Base-by-base conservation (phyloP, 345 rosid genomes). In the Eucalyptus victrix region DNA sequence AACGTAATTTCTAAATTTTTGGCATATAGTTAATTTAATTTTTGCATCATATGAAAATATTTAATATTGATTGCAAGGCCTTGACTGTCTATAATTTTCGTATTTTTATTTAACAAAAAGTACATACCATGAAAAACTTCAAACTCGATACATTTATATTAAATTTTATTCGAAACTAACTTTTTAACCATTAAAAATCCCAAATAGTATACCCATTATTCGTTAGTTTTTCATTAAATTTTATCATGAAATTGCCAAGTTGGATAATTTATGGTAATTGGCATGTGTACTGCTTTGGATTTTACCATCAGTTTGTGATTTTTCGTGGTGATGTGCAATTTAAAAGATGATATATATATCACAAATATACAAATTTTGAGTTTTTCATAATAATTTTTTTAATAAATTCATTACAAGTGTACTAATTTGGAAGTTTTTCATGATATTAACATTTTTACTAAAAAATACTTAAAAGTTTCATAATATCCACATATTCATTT, bases 141-240 rank as follows among this genome's bases (percentile, higher is more conserved):
- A 51, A 18, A 7, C n/a, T n/a, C 3, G 0, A 53, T 19, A 53
- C 2, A 21, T 21, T 0, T 21, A 8, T 53, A 8, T 0, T 8
- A 53, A 53, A 53, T 4, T 21, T 53, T 19, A 21, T 53, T 53
- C 2, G 1, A 53, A 53, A 53, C 26, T 53, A 53, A 53, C 5
- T 8, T 53, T 53, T 53, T 19, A 53, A 53, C 24, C 4, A 53
- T 0, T 0, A 19, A 19, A 19, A 8, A 19, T 8, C 0, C 0
- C 19, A 53, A 53, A 53, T 19, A 1, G 0, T 53, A 18, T 0
- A 7, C 4, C 0, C 4, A 17, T 0, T 0, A 1, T 17, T 51
- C 1, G 0, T 6, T 51, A 51, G 8, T 16, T 50, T 50, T 50
- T 50, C 3, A 3, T 50, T 17, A 17, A n/a, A 51, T 51, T 51